Evolutionary conservation across 2,329 filamentous ascomycete genomes (phyloP).

Genomic region (Fusarium humuli): DNA sequence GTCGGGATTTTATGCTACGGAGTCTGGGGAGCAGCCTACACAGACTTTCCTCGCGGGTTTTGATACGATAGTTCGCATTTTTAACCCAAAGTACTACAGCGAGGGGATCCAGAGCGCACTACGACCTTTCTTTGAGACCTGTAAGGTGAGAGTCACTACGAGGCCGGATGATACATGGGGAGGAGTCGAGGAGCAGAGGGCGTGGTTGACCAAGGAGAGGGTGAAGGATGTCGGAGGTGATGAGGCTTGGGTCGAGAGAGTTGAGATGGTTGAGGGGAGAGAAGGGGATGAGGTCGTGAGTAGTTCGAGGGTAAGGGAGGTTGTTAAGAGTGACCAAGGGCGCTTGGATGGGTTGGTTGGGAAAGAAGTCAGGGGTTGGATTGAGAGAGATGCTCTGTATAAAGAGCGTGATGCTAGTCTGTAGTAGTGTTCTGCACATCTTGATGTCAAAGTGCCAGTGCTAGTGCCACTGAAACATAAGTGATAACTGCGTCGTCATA

Average conservation of each 20-base stretch:
- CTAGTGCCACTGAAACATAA: too few relatives aligned
- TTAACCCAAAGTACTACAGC: slow-evolving; percentile 77
- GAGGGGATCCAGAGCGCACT: slow-evolving; percentile 64
- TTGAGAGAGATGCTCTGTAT: slow-evolving; percentile 69
- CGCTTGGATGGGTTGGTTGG: slow-evolving; percentile 67
- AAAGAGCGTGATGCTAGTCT: slow-evolving; percentile 35
- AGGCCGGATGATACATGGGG: slow-evolving; percentile 73
- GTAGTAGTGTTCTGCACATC: not conserved
- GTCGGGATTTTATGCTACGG: slow-evolving; percentile 55
- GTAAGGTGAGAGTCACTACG: slow-evolving; percentile 72
- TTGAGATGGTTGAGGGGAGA: slow-evolving; percentile 68
- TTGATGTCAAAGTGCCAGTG: too few relatives aligned
- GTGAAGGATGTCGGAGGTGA: slow-evolving; percentile 66
- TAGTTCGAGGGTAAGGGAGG: slow-evolving; percentile 72
- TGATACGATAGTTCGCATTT: slow-evolving; percentile 79
- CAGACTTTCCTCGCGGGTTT: slow-evolving; percentile 80
- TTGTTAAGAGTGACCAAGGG: slow-evolving; percentile 62
- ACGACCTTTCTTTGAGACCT: slow-evolving; percentile 70
- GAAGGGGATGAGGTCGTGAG: slow-evolving; percentile 61
- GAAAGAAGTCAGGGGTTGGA: slow-evolving; percentile 66
- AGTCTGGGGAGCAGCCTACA: slow-evolving; percentile 45
- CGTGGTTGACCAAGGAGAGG: slow-evolving; percentile 62
- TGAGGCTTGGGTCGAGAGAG: slow-evolving; percentile 67
- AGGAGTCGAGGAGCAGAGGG: slow-evolving; percentile 53
- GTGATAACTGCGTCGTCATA: too few relatives aligned